Evolutionary conservation across 352 stramenopile genomes (phyloP).

Genomic region (Phytophthora boehmeriae): DNA sequence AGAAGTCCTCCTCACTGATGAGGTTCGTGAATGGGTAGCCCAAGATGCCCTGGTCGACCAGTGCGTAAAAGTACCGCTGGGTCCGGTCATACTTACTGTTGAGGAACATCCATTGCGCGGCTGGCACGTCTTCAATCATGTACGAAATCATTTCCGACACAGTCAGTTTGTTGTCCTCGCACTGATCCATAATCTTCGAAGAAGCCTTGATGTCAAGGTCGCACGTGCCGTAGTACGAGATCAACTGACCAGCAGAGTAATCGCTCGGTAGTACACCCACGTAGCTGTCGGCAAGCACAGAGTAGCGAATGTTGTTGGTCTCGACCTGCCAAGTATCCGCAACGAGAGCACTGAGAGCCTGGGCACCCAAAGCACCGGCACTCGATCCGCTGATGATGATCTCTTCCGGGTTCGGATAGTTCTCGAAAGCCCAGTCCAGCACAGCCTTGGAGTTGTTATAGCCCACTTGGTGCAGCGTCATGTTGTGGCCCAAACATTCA

Average conservation of each 20-base stretch:
- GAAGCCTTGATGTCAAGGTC: slow-evolving; percentile 53
- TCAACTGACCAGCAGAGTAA: slow-evolving; percentile 49
- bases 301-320: slow-evolving; percentile 57
- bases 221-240: slow-evolving; percentile 69
- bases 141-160: slow-evolving; percentile 56
- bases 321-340: slow-evolving; percentile 65
- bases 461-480: slow-evolving; percentile 57
- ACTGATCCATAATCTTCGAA: slow-evolving; percentile 44
- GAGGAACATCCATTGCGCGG: slow-evolving; percentile 66
- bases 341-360: slow-evolving; percentile 49
- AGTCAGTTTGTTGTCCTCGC: slow-evolving; percentile 46
- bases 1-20: slow-evolving; percentile 64
- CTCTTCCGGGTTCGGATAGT: slow-evolving; percentile 64
- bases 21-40: slow-evolving; percentile 58
- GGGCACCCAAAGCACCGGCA: slow-evolving; percentile 55
- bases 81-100: slow-evolving; percentile 65
- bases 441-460: slow-evolving; percentile 71
- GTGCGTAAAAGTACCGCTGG: slow-evolving; percentile 73
- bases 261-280: slow-evolving; percentile 60
- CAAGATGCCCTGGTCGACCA: slow-evolving; percentile 56
- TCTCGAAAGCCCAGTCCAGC: slow-evolving; percentile 62
- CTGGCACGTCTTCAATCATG: slow-evolving; percentile 54
- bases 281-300: slow-evolving; percentile 69
- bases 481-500: slow-evolving; percentile 55
- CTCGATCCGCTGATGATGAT: slow-evolving; percentile 66